phyloP scores from a whole-genome alignment of 148 eudicot genomes.

The Amaranthus palmeri region DNA sequence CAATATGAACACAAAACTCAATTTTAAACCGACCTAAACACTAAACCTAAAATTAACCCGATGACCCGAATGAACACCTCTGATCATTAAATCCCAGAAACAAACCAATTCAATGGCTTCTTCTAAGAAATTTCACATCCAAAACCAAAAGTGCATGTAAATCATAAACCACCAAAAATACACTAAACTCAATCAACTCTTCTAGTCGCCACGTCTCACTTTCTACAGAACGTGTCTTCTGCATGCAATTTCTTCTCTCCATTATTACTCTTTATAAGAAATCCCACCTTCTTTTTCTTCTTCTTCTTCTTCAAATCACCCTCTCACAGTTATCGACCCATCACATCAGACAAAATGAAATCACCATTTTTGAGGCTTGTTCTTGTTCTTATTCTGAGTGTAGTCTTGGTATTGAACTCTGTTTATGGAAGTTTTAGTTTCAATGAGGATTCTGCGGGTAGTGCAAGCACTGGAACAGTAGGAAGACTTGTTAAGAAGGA shows the following conservation, averaged over 20 bases:
- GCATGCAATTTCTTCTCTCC: conserved; percentile 33
- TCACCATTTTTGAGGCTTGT: not conserved
- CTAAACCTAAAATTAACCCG: too few species aligned
- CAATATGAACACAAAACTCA: too few species aligned
- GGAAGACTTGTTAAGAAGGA: conserved; percentile 46
- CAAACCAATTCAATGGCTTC: not conserved
- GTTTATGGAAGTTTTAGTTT: conserved; percentile 7
- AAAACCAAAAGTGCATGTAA: too few species aligned
- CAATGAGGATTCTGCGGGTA: conserved; percentile 1
- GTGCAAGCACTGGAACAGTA: conserved; percentile 20
- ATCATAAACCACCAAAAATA: not conserved
- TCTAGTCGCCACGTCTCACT: conserved; percentile 19
- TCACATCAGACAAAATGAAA: not conserved
- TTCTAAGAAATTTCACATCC: conserved; percentile 1
- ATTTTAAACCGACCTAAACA: too few species aligned
- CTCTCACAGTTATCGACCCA: not conserved
- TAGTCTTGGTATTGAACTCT: not conserved
- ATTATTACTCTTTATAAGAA: not conserved
- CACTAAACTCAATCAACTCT: not conserved
- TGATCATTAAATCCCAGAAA: too few species aligned
- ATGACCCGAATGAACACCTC: too few species aligned
- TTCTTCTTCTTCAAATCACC: not conserved
- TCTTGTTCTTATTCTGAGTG: not conserved
- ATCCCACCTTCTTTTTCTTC: not conserved
- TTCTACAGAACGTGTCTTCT: conserved; percentile 35